phyloP scores from a whole-genome alignment of 306 rosid genomes.

The Gillenia trifoliata region DNA sequence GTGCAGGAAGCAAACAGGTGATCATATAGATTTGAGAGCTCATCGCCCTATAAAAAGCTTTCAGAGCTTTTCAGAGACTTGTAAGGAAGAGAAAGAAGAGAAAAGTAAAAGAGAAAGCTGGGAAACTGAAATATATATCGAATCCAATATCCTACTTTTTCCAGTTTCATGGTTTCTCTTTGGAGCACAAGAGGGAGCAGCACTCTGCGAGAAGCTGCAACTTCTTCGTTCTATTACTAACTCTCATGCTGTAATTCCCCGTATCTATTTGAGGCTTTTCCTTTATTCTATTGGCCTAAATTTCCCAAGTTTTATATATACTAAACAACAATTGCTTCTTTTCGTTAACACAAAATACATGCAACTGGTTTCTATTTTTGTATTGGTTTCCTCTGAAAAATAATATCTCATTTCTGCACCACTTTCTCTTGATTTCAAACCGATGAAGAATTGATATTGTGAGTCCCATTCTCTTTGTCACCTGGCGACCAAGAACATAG shows the following conservation, averaged over 20 bases:
- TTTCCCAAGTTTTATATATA: background rate
- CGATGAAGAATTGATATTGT: background rate
- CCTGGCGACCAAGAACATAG: too few species aligned
- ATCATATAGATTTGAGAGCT: constrained; percentile 69
- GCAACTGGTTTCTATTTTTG: background rate
- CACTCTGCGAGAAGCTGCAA: constrained; percentile 89
- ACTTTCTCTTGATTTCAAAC: background rate
- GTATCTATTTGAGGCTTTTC: constrained; percentile 1
- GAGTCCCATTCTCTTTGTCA: too few species aligned
- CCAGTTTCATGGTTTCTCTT: constrained; percentile 58
- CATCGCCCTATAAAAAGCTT: constrained; percentile 45
- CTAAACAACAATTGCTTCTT: background rate
- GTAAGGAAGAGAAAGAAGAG: constrained; percentile 14
- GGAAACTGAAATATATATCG: background rate
- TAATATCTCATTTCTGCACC: background rate
- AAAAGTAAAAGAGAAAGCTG: background rate
- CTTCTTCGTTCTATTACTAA: constrained; percentile 94
- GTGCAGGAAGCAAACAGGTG: constrained; percentile 55
- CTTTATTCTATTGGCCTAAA: constrained; percentile 37
- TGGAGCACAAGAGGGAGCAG: constrained; percentile 82
- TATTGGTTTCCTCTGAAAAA: background rate
- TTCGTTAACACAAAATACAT: background rate
- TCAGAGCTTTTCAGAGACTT: constrained; percentile 32
- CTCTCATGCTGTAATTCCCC: constrained; percentile 84
- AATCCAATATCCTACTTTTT: background rate